Conservation (phyloP, 2,329 filamentous ascomycete species). For the Trichophaea hybrida region DNA sequence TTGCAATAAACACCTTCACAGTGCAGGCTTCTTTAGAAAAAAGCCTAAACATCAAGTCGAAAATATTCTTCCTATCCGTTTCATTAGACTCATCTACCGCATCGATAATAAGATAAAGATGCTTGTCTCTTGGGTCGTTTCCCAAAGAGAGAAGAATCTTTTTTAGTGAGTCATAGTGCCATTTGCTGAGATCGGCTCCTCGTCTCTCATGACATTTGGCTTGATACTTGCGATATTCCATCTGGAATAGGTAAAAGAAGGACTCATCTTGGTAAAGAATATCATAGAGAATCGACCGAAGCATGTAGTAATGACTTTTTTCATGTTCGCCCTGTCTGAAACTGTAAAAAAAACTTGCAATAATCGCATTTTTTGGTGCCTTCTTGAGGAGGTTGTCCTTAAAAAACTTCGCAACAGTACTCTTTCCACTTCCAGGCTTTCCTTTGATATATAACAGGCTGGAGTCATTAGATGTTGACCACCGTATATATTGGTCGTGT, state of each 20-base stretch:
- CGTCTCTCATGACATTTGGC: not conserved
- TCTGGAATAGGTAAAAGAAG: not conserved
- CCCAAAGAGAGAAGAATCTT: not conserved
- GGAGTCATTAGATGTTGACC: not conserved
- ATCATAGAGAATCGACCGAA: not conserved
- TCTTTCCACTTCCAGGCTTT: slow-evolving; percentile 2
- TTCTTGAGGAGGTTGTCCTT: not conserved
- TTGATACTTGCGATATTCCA: not conserved
- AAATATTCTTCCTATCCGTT: not conserved
- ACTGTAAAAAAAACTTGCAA: not conserved
- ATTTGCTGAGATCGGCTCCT: not conserved
- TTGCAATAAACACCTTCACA: slow-evolving; percentile 1
- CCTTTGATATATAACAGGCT: not conserved
- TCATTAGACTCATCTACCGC: not conserved
- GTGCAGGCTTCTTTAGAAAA: not conserved
- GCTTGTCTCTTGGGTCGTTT: not conserved
- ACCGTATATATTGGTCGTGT: not conserved
- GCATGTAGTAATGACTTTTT: not conserved
- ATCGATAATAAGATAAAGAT: not conserved
- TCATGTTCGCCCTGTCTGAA: not conserved
- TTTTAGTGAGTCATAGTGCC: not conserved
- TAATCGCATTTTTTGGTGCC: not conserved
- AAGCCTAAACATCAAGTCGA: not conserved
- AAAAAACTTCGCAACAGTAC: not conserved
- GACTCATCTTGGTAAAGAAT: not conserved